Base-by-base conservation (phyloP, 257 asterid genomes). In the Salvia splendens region DNA sequence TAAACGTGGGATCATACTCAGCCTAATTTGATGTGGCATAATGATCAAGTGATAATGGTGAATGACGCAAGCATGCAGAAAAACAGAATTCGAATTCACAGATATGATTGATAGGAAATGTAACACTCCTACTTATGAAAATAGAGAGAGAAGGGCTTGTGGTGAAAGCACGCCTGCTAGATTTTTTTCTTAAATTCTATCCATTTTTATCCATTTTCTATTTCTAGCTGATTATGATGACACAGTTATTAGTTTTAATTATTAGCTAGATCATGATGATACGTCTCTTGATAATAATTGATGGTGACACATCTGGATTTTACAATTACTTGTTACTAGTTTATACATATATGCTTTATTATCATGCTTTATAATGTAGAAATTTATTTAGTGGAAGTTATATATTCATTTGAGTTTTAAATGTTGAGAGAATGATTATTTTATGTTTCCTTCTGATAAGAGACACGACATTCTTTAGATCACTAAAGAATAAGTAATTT, bases 1-100 rank as follows among this genome's bases (percentile, higher is more conserved):
- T 12, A 61, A 66, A 57, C 8, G 49, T 24, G 61, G 62, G 52
- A 40, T 47, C 55, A 38, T 55, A 36, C 2, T 66, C 56, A 63
- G 24, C 64, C 52, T 70, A 20, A 46, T 16, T 51, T 54, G 48
- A 58, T 61, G 71, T 71, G 66, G 32, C 49, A 41, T 56, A 33
- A 14, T 68, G 56, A 49, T 61, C 32, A 51, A 42, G 36, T 60
- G 47, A 52, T 65, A 12, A 56, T 75, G 78, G 78, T 38, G 42
- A 40, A 64, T 80, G 82, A 74, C 64, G 85, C 32, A 73, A 80
- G 75, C 73, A 61, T 76, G 79, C 79, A 76, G 67, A 80, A 50
- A 59, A 65, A 49, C 62, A 70, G 77, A 70, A 80, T 77, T 35
- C 51, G 69, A 67, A 67, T 74, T 64, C 74, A 71, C 17, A 59